These are phyloP conservation scores for Lactuca sativa DNA, from an alignment of 129 eudicot species.

Conservation along the genomic window DNA sequence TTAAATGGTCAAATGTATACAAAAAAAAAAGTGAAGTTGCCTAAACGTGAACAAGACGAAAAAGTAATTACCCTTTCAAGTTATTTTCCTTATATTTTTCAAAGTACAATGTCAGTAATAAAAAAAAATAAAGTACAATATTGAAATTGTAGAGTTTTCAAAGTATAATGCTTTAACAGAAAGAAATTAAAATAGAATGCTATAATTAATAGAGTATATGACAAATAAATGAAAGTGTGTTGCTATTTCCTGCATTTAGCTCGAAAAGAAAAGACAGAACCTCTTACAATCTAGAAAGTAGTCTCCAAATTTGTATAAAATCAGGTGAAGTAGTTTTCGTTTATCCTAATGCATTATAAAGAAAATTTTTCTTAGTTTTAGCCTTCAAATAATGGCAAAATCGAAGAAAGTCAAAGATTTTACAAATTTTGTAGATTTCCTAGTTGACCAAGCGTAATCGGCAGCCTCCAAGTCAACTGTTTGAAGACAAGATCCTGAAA, in stretches of 20 bases:
- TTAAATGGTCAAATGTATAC: too few species aligned
- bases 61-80: too few species aligned
- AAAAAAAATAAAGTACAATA: too few species aligned
- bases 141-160: too few species aligned
- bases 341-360: constrained; percentile 68
- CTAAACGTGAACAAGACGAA: too few species aligned
- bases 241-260: not conserved
- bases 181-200: too few species aligned
- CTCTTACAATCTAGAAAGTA: constrained; percentile 70
- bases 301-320: constrained; percentile 71
- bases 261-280: not conserved
- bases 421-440: constrained; percentile 67
- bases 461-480: constrained; percentile 66
- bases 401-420: constrained; percentile 16
- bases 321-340: constrained; percentile 80
- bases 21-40: too few species aligned
- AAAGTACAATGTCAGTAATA: too few species aligned
- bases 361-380: not conserved
- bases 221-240: not conserved
- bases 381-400: not conserved
- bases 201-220: too few species aligned
- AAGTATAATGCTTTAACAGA: too few species aligned
- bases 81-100: too few species aligned
- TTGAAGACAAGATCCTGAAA: constrained; percentile 80
- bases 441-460: constrained; percentile 55